These are phyloP conservation scores for Globisporangium barbulae DNA, from an alignment of 352 stramenopile species.

Conservation along the genomic window DNA sequence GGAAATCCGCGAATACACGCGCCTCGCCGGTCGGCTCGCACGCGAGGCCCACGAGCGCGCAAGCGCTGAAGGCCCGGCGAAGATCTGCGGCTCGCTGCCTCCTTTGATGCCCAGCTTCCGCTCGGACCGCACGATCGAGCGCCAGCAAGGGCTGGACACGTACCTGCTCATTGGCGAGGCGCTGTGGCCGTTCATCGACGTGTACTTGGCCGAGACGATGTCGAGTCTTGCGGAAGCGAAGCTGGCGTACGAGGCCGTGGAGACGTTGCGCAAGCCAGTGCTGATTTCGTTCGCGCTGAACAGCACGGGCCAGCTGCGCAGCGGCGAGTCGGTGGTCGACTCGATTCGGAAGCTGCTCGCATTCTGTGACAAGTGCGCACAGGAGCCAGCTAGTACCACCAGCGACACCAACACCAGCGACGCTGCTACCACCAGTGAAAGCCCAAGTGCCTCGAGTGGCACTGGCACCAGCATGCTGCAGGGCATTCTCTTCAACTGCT, in stretches of 20 bases:
- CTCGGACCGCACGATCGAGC: conserved; percentile 81
- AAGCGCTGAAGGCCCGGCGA: conserved; percentile 24
- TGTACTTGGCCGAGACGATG: conserved; percentile 89
- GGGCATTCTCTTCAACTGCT: conserved; percentile 91
- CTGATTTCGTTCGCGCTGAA: conserved; percentile 88
- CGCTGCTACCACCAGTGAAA: neutral
- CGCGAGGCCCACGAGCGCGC: conserved; percentile 34
- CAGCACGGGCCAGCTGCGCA: conserved; percentile 67
- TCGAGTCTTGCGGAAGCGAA: conserved; percentile 84
- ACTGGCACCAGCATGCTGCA: conserved; percentile 28
- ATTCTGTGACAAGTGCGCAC: conserved; percentile 21
- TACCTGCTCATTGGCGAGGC: conserved; percentile 80
- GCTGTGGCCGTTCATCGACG: conserved; percentile 74
- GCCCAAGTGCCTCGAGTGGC: neutral
- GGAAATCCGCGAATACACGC: conserved; percentile 67
- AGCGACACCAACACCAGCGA: neutral
- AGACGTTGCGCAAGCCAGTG: conserved; percentile 56
- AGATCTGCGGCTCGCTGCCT: conserved; percentile 85
- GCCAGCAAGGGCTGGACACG: conserved; percentile 56
- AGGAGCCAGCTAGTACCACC: conserved; percentile 13
- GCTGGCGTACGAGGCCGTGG: conserved; percentile 78
- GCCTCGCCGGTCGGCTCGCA: conserved; percentile 62
- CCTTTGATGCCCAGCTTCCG: conserved; percentile 90
- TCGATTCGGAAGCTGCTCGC: conserved; percentile 45
- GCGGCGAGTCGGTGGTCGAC: conserved; percentile 63